Percentiles rank a stretch among this genome's conserved stretches.
Conservation (phyloP, 176 grass and related monocot species). For the Phoenix dactylifera region DNA sequence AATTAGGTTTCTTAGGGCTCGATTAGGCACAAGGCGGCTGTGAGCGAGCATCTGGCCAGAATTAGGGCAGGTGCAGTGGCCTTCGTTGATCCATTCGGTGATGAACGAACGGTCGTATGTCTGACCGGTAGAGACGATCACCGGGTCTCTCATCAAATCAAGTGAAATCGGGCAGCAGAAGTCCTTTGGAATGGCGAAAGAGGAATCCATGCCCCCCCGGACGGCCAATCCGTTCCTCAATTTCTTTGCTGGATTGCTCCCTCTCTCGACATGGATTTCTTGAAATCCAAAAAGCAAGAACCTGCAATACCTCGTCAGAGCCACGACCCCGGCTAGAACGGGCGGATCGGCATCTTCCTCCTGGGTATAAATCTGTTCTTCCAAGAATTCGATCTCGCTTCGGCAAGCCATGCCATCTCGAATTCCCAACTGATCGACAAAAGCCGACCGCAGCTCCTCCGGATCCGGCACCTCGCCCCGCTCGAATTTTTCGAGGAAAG, state of each 20-base stretch:
- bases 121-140: constrained; percentile 80
- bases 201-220: constrained; percentile 47
- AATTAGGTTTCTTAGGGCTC: constrained; percentile 63
- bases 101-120: constrained; percentile 86
- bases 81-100: constrained; percentile 90
- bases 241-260: background rate
- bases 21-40: constrained; percentile 48
- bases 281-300: constrained; percentile 60
- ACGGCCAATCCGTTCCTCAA: background rate
- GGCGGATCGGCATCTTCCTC: constrained; percentile 68
- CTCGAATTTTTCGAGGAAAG: constrained; percentile 39
- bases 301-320: constrained; percentile 62
- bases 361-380: constrained; percentile 70
- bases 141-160: constrained; percentile 79
- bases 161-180: constrained; percentile 93
- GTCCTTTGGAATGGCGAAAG: constrained; percentile 71
- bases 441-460: constrained; percentile 24
- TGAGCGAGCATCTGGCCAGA: constrained; percentile 60
- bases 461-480: constrained; percentile 32
- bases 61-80: constrained; percentile 86
- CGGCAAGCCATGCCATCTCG: constrained; percentile 33
- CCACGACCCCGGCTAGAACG: constrained; percentile 49
- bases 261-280: constrained; percentile 9
- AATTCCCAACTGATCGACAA: constrained; percentile 51
- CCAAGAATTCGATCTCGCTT: constrained; percentile 73